These are phyloP conservation scores for Meyerozyma elateridarum DNA, from an alignment of 1,139 yeast genomes.

Conservation along the genomic window DNA sequence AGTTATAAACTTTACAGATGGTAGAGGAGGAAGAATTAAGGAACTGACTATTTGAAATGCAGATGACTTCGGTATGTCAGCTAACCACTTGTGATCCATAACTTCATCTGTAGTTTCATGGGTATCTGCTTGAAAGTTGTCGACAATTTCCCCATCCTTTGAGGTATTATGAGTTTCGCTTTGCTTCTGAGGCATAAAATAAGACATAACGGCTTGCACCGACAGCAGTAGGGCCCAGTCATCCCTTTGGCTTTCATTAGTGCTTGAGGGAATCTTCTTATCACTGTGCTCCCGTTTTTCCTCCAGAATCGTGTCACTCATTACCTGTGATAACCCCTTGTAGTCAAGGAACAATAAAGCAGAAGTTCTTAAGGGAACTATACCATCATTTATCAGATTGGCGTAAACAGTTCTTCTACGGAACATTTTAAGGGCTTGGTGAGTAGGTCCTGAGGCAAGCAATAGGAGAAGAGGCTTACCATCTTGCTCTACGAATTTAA, in stretches of 20 bases:
- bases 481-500: slow-evolving; percentile 37
- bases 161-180: slow-evolving; percentile 20
- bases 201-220: slow-evolving; percentile 41
- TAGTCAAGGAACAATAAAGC: slow-evolving; percentile 71
- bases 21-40: slow-evolving; percentile 81
- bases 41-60: slow-evolving; percentile 81
- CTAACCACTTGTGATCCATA: slow-evolving; percentile 14
- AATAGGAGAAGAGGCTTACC: slow-evolving; percentile 63
- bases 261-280: slow-evolving; percentile 6
- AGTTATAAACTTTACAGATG: slow-evolving; percentile 62
- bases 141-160: neutral
- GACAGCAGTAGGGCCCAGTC: slow-evolving; percentile 26
- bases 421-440: slow-evolving; percentile 58
- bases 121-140: slow-evolving; percentile 27
- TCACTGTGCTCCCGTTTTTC: slow-evolving; percentile 12
- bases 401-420: slow-evolving; percentile 71
- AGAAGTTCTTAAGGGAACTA: slow-evolving; percentile 84
- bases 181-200: slow-evolving; percentile 44
- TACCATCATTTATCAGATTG: slow-evolving; percentile 82
- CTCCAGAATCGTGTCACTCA: slow-evolving; percentile 9
- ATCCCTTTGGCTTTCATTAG: slow-evolving; percentile 1
- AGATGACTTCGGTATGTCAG: slow-evolving; percentile 60
- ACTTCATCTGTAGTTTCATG: slow-evolving; percentile 8
- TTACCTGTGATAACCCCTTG: slow-evolving; percentile 26
- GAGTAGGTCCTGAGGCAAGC: slow-evolving; percentile 80